These are phyloP conservation scores for Podila verticillata DNA, from an alignment of 192 early-diverging fungal genomes.

Conservation along the genomic window DNA sequence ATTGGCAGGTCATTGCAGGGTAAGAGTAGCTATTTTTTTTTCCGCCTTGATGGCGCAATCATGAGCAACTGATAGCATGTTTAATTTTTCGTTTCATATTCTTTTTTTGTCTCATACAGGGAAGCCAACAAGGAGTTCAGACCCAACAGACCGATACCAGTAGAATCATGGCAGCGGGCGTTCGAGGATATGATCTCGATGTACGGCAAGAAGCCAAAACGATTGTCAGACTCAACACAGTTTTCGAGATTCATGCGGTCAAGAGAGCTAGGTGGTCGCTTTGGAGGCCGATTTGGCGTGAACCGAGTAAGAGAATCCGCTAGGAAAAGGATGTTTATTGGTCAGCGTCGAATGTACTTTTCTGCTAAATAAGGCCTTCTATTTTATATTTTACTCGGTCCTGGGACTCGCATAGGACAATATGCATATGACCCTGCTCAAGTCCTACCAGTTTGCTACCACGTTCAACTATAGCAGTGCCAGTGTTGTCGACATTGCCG, in stretches of 20 bases:
- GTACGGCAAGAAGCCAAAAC: not conserved
- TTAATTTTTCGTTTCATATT: too few relatives aligned
- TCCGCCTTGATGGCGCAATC: too few relatives aligned
- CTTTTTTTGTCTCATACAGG: not conserved
- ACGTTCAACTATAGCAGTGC: constrained; percentile 35
- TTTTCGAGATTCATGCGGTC: not conserved
- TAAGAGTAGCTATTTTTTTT: not conserved
- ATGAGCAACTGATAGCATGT: too few relatives aligned
- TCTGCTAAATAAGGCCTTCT: not conserved
- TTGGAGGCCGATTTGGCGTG: not conserved
- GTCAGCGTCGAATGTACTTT: not conserved
- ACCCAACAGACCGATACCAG: not conserved
- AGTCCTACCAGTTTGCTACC: constrained; percentile 13
- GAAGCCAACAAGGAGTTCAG: too few relatives aligned
- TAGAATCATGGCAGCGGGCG: not conserved
- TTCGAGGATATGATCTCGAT: not conserved
- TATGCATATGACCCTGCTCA: constrained; percentile 1
- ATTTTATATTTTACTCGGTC: not conserved
- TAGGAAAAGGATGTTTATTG: not conserved
- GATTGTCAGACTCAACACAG: not conserved
- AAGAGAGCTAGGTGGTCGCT: not conserved
- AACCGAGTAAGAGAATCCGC: not conserved
- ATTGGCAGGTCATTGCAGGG: constrained; percentile 25
- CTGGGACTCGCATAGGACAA: not conserved
- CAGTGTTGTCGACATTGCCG: constrained; percentile 34